phyloP scores from a whole-genome alignment of 2,329 filamentous ascomycete species.

The Dendrostoma leiphaemia region DNA sequence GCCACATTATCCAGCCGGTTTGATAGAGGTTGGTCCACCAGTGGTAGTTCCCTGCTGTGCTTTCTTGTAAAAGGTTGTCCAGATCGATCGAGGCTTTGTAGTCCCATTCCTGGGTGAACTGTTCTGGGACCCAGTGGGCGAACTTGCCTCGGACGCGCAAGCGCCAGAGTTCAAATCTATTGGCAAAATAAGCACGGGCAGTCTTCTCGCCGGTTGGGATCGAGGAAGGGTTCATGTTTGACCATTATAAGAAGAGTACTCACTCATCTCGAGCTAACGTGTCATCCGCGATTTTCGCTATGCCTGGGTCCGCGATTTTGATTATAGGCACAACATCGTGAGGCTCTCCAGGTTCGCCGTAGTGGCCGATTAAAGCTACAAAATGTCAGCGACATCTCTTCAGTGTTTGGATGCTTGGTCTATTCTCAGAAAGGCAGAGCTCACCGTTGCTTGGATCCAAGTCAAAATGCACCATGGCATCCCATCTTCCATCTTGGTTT shows the following conservation, averaged over 20 bases:
- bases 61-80: not conserved
- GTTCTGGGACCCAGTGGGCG: not conserved
- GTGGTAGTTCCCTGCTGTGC: not conserved
- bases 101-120: constrained; percentile 1
- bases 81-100: not conserved
- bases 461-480: constrained; percentile 4
- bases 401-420: too few species aligned
- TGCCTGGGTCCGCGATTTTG: not conserved
- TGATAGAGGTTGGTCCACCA: constrained; percentile 6
- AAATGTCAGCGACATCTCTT: too few species aligned
- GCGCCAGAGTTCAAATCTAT: not conserved
- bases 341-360: not conserved
- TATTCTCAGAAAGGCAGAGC: not conserved
- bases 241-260: too few species aligned
- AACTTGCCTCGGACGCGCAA: not conserved
- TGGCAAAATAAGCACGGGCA: not conserved
- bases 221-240: not conserved
- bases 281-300: not conserved
- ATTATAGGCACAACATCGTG: not conserved
- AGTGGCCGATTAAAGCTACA: not conserved
- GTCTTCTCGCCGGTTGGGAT: too few species aligned
- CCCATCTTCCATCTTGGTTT: not conserved
- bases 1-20: not conserved
- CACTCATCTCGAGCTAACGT: not conserved
- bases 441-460: not conserved